These are phyloP conservation scores for Metschnikowia koreensis DNA, from an alignment of 805 yeast species.

Conservation along the genomic window DNA sequence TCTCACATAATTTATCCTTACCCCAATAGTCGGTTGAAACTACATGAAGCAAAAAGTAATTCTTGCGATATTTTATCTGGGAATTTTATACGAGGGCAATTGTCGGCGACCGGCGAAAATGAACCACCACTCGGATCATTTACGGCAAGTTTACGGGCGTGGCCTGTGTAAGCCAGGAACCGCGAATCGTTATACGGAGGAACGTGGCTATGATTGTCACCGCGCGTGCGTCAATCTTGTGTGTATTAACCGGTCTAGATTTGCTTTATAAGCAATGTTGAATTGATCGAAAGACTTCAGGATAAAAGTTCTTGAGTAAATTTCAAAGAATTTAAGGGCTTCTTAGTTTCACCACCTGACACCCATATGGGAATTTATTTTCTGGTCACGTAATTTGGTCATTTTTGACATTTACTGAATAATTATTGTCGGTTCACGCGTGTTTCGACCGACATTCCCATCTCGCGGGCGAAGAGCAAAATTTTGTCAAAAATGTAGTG, in stretches of 20 bases:
- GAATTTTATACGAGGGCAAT: neutral
- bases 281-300: neutral
- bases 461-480: no score
- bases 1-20: no score
- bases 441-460: no score
- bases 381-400: no score
- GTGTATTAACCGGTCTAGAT: neutral
- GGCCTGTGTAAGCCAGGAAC: conserved; percentile 5
- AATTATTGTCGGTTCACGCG: no score
- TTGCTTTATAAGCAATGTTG: neutral
- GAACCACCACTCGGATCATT: conserved; percentile 4
- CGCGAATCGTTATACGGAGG: conserved; percentile 2
- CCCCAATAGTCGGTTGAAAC: no score
- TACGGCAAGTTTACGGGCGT: conserved; percentile 13
- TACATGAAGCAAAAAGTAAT: no score
- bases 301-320: neutral
- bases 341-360: no score
- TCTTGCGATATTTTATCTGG: neutral
- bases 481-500: no score
- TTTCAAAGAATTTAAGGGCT: no score
- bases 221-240: neutral
- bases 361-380: no score
- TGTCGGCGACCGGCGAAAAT: neutral
- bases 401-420: no score
- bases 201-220: conserved; percentile 3